Percentiles rank a stretch among this genome's conserved stretches.
Evolutionary conservation across 2,329 filamentous ascomycete species (phyloP).

Genomic region (Stagonosporopsis rhizophila): DNA sequence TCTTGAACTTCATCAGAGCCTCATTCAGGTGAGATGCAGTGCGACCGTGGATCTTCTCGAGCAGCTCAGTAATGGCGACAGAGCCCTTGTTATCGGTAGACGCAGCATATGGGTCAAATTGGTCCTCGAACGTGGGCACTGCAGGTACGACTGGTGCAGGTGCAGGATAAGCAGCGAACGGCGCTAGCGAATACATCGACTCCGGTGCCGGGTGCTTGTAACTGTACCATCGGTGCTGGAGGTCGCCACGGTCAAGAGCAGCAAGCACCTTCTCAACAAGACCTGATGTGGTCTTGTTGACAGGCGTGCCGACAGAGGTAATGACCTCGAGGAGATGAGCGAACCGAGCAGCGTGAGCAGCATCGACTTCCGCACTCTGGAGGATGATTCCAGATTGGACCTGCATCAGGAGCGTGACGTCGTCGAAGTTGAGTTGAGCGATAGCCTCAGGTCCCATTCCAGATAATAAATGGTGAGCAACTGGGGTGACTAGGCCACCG

Average conservation of each 20-base stretch:
- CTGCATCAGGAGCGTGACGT: conserved; percentile 67
- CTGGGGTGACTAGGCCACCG: conserved; percentile 65
- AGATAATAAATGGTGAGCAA: conserved; percentile 67
- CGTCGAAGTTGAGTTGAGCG: conserved; percentile 60
- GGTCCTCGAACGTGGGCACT: conserved; percentile 74
- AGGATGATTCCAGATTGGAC: conserved; percentile 63
- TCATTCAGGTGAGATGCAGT: conserved; percentile 78
- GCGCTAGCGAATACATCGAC: conserved; percentile 56
- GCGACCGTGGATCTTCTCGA: conserved; percentile 80
- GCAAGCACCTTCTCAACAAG: conserved; percentile 66
- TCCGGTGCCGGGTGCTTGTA: conserved; percentile 59
- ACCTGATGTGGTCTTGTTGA: conserved; percentile 63
- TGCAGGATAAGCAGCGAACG: conserved; percentile 58
- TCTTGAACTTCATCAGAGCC: conserved; percentile 82
- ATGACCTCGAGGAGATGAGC: conserved; percentile 67
- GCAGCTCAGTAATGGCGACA: conserved; percentile 84
- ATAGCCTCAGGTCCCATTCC: conserved; percentile 67
- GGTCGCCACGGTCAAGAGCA: conserved; percentile 59
- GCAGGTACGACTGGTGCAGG: conserved; percentile 60
- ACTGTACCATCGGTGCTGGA: conserved; percentile 64
- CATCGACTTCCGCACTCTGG: conserved; percentile 57
- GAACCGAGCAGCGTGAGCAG: conserved; percentile 66
- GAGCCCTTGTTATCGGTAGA: conserved; percentile 95
- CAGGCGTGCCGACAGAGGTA: conserved; percentile 59
- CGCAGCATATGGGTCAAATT: conserved; percentile 87